A percentile compares a stretch with the other conserved stretches of the same genome.
These are phyloP conservation scores for Pyrenopolyporus hunteri DNA, from an alignment of 495 filamentous ascomycete genomes.

Conservation along the genomic window DNA sequence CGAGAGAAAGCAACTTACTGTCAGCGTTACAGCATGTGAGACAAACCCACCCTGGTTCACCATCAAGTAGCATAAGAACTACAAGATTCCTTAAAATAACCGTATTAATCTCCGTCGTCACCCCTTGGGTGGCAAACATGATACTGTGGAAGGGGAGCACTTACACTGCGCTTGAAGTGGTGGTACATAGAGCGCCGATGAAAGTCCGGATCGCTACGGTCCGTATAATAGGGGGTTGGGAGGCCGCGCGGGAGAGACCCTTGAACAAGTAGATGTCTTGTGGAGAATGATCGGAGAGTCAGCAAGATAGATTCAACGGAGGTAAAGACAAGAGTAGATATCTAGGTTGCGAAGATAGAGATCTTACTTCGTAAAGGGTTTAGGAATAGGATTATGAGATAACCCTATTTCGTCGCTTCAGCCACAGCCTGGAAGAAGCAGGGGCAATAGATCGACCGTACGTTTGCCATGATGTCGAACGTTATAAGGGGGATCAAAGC, in stretches of 20 bases:
- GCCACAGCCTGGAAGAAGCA: neutral
- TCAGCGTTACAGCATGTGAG: slow-evolving; percentile 64
- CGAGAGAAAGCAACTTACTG: slow-evolving; percentile 42
- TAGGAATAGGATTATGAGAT: slow-evolving; percentile 58
- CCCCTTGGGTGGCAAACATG: neutral
- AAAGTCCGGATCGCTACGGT: slow-evolving; percentile 55
- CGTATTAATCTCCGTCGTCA: neutral
- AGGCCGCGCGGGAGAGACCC: slow-evolving; percentile 40
- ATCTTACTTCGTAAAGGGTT: slow-evolving; percentile 53
- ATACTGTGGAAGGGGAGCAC: slow-evolving; percentile 1
- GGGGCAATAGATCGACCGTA: slow-evolving; percentile 22
- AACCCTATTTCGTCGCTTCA: slow-evolving; percentile 46
- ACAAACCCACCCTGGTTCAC: slow-evolving; percentile 63
- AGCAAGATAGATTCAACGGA: neutral
- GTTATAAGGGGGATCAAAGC: slow-evolving; percentile 59
- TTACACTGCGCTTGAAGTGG: slow-evolving; percentile 55
- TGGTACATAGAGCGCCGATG: slow-evolving; percentile 55
- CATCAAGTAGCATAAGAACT: slow-evolving; percentile 55
- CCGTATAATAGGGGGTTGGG: slow-evolving; percentile 44
- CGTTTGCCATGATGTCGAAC: slow-evolving; percentile 58
- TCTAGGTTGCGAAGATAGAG: neutral
- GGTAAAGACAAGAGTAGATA: neutral
- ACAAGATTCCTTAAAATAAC: slow-evolving; percentile 52
- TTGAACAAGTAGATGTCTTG: slow-evolving; percentile 51
- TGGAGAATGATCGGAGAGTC: neutral